Evolutionary conservation across 768 basidiomycete species (phyloP).

Genomic region (Suillus hirtellus): DNA sequence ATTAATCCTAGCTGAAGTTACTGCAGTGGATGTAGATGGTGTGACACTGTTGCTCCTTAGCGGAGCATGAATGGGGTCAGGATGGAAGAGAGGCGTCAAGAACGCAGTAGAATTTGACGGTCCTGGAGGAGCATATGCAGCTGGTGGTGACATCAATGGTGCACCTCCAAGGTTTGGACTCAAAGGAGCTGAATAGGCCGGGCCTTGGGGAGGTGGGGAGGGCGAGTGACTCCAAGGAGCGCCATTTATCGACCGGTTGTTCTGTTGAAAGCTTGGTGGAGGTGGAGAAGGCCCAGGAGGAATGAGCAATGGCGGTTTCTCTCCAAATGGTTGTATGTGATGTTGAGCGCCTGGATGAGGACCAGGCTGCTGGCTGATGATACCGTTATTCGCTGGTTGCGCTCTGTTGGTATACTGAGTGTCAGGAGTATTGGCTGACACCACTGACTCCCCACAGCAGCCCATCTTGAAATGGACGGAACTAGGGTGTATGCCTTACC

Average conservation of each 20-base stretch:
- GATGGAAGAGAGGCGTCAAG: slow-evolving; percentile 27
- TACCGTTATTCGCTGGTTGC: slow-evolving; percentile 28
- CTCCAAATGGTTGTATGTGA: slow-evolving; percentile 18
- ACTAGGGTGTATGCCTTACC: slow-evolving; percentile 5
- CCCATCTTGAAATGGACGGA: slow-evolving; percentile 45
- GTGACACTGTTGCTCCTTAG: slow-evolving; percentile 24
- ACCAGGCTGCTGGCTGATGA: slow-evolving; percentile 56
- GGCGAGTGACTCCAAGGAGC: slow-evolving; percentile 32
- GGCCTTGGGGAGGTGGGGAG: slow-evolving; percentile 31
- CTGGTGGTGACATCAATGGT: slow-evolving; percentile 5
- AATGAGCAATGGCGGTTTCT: slow-evolving; percentile 46
- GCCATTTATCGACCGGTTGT: slow-evolving; percentile 27
- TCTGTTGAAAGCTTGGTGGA: slow-evolving; percentile 36
- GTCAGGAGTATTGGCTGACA: slow-evolving; percentile 26
- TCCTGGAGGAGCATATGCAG: slow-evolving; percentile 4
- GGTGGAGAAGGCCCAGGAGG: slow-evolving; percentile 46
- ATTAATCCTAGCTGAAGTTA: slow-evolving; percentile 20
- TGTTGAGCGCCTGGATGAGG: slow-evolving; percentile 36
- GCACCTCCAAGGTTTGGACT: not conserved
- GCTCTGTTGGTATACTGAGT: slow-evolving; percentile 36
- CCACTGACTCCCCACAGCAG: slow-evolving; percentile 60
- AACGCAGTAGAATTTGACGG: not conserved
- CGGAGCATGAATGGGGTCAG: slow-evolving; percentile 28
- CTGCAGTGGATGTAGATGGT: slow-evolving; percentile 19
- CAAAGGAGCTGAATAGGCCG: slow-evolving; percentile 2